These are phyloP conservation scores for Cytospora schulzeri DNA, from an alignment of 2,329 filamentous ascomycete species.

Conservation along the genomic window DNA sequence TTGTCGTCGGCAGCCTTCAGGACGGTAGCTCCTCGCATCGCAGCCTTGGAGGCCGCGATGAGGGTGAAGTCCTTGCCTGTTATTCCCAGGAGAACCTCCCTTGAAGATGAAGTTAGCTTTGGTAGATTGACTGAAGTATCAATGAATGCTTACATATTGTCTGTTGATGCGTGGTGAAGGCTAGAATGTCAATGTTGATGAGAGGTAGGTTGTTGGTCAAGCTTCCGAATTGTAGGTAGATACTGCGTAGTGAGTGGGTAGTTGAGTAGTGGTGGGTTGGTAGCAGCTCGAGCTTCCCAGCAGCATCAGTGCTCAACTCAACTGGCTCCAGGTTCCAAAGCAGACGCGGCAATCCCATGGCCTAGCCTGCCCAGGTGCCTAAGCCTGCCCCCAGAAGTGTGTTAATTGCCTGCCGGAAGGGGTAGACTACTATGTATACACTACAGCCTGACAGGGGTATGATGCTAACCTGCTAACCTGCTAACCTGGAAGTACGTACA, in stretches of 20 bases:
- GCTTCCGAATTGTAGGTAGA: slow-evolving; percentile 14
- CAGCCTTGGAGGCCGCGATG: slow-evolving; percentile 95
- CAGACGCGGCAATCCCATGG: not conserved
- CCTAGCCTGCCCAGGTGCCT: too few species aligned
- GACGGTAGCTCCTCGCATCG: slow-evolving; percentile 95
- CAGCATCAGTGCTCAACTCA: too few species aligned
- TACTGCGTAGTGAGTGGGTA: not conserved
- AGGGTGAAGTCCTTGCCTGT: slow-evolving; percentile 99
- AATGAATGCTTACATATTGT: slow-evolving; percentile 29
- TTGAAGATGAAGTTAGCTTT: slow-evolving; percentile 40
- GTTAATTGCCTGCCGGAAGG: not conserved
- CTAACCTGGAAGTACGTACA: too few species aligned
- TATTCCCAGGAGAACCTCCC: slow-evolving; percentile 97
- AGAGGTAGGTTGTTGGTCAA: slow-evolving; percentile 14
- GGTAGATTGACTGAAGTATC: not conserved
- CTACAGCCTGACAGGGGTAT: not conserved
- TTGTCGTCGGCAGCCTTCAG: slow-evolving; percentile 97
- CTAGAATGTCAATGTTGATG: slow-evolving; percentile 8
- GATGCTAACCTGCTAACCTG: too few species aligned
- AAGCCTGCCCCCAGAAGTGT: too few species aligned
- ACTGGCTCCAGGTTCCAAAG: not conserved
- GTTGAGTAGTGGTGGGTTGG: too few species aligned
- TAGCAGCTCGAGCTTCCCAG: slow-evolving; percentile 27
- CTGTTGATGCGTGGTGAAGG: not conserved
- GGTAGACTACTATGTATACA: too few species aligned